Percentiles rank a stretch among this genome's conserved stretches.
Conservation (phyloP, 352 stramenopile species). For the Thalassiosira mediterranea region DNA sequence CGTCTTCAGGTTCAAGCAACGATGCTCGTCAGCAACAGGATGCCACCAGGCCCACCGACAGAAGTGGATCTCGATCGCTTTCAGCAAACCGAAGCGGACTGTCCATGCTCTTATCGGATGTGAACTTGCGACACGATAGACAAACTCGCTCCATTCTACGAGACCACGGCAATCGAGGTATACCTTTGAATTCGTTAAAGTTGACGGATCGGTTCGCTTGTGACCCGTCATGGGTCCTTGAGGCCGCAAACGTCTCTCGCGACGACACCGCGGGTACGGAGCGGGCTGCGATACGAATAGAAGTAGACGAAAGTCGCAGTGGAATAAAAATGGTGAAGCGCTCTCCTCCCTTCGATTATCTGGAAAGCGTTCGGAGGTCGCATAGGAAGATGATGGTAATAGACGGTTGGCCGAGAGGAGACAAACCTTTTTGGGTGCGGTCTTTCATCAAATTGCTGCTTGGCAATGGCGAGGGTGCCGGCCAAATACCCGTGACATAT, state of each 20-base stretch:
- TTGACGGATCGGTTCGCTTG: constrained; percentile 6
- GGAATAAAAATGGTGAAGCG: constrained; percentile 21
- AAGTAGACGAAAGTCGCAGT: constrained; percentile 2
- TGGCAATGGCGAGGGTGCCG: too few relatives aligned
- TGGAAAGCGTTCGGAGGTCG: constrained; percentile 22
- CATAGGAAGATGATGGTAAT: constrained; percentile 36
- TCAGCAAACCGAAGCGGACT: too few relatives aligned
- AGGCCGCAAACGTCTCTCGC: constrained; percentile 24
- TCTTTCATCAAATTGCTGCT: constrained; percentile 13
- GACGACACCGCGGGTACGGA: background rate
- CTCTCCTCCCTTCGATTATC: constrained; percentile 21
- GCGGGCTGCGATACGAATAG: constrained; percentile 9
- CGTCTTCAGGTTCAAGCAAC: too few relatives aligned
- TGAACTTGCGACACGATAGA: constrained; percentile 39
- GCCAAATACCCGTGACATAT: constrained; percentile 9
- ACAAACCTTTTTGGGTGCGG: too few relatives aligned
- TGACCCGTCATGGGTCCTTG: constrained; percentile 14
- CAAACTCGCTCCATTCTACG: constrained; percentile 36
- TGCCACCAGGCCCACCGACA: too few relatives aligned
- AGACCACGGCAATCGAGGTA: constrained; percentile 23
- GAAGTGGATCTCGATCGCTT: too few relatives aligned
- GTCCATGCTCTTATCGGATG: constrained; percentile 50
- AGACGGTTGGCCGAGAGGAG: constrained; percentile 40
- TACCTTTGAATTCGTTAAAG: constrained; percentile 37
- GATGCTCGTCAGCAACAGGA: too few relatives aligned